phyloP scores from a whole-genome alignment of 129 eudicot genomes.

The Apium graveolens region DNA sequence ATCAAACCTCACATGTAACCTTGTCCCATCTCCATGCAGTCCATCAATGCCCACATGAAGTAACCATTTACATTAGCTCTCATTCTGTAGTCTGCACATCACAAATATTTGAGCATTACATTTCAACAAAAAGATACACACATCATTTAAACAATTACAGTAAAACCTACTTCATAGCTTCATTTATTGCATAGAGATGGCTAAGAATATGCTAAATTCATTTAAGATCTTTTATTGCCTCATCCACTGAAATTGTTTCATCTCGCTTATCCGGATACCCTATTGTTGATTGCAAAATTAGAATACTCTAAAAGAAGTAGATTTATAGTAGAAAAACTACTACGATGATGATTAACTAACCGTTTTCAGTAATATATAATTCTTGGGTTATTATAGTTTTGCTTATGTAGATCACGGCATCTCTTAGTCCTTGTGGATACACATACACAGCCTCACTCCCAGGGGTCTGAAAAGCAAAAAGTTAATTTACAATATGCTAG shows the following conservation, averaged over 20 bases:
- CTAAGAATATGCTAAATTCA: no score
- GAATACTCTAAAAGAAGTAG: background rate
- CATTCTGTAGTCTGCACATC: no score
- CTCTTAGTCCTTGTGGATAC: background rate
- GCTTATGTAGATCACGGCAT: background rate
- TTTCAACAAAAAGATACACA: no score
- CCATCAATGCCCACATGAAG: conserved; percentile 13
- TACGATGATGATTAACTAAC: background rate
- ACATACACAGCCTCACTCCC: background rate
- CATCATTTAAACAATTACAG: background rate
- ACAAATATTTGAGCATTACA: background rate
- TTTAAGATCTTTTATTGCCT: no score
- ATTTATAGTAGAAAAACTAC: background rate
- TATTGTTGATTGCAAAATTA: no score
- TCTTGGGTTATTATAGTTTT: background rate
- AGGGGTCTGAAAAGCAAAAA: background rate
- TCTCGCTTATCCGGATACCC: no score
- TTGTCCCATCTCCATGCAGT: conserved; percentile 6
- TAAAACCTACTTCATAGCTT: conserved; percentile 7
- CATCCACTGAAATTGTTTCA: no score
- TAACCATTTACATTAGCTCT: conserved; percentile 9
- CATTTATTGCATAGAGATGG: no score
- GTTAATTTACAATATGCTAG: background rate
- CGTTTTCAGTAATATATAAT: conserved; percentile 12
- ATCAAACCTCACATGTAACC: background rate